Conservation (phyloP, 495 filamentous ascomycete genomes). For the Xylaria intraflava region DNA sequence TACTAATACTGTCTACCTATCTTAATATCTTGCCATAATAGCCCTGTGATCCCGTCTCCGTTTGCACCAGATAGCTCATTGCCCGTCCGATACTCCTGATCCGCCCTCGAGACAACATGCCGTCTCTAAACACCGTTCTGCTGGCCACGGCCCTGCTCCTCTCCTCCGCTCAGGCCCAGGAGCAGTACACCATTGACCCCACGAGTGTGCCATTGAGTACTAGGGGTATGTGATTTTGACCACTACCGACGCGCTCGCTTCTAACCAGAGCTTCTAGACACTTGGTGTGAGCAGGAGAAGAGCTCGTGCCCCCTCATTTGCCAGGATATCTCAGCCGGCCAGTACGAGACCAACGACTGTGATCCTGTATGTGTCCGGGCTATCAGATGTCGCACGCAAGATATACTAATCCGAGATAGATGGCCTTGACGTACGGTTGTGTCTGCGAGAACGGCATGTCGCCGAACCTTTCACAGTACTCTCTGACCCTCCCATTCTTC, state of each 20-base stretch:
- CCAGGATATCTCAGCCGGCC: slow-evolving; percentile 52
- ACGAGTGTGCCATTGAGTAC: slow-evolving; percentile 26
- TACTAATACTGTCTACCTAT: slow-evolving; percentile 10
- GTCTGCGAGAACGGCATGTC: slow-evolving; percentile 64
- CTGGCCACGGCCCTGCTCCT: slow-evolving; percentile 41
- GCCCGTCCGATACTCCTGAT: background rate
- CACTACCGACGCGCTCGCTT: background rate
- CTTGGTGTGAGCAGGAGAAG: slow-evolving; percentile 64
- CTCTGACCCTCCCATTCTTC: slow-evolving; percentile 80
- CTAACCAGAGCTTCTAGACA: slow-evolving; percentile 39
- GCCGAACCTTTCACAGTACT: slow-evolving; percentile 78
- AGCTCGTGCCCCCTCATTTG: slow-evolving; percentile 73
- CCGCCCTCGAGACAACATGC: slow-evolving; percentile 31
- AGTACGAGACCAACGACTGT: slow-evolving; percentile 57
- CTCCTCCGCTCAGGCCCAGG: slow-evolving; percentile 38
- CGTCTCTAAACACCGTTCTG: slow-evolving; percentile 38
- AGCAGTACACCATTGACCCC: slow-evolving; percentile 39
- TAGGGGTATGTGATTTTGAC: slow-evolving; percentile 27
- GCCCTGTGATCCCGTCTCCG: background rate
- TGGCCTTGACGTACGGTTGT: slow-evolving; percentile 62
- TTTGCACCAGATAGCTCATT: background rate
- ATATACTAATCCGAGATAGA: slow-evolving; percentile 36
- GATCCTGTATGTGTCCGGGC: slow-evolving; percentile 47
- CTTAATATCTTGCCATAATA: slow-evolving; percentile 17
- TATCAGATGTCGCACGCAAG: background rate